Percentiles rank a stretch among this genome's conserved stretches.
These are phyloP conservation scores for Cordyceps tenuipes DNA, from an alignment of 2,329 filamentous ascomycete genomes.

Conservation along the genomic window DNA sequence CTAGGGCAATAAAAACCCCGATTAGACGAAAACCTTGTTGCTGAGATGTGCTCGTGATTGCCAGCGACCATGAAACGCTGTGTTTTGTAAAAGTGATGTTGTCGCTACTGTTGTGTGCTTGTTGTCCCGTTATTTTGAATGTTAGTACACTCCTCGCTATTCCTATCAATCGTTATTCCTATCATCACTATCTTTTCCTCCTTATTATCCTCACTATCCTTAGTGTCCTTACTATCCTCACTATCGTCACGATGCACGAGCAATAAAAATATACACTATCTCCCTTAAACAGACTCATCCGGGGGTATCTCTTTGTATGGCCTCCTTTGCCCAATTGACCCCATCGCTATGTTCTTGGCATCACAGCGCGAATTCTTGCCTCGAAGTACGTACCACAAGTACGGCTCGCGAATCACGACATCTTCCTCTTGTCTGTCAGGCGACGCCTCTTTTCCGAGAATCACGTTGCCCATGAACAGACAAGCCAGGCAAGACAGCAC, in stretches of 20 bases:
- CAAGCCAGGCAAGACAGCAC: slow-evolving; percentile 23
- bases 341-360: not conserved
- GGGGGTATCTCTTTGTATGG: not conserved
- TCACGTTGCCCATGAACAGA: slow-evolving; percentile 25
- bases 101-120: too few relatives aligned
- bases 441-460: slow-evolving; percentile 17
- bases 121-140: too few relatives aligned
- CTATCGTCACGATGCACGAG: too few relatives aligned
- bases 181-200: too few relatives aligned
- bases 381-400: slow-evolving; percentile 6
- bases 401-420: slow-evolving; percentile 5
- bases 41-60: not conserved
- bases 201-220: too few relatives aligned
- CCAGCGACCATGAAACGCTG: not conserved
- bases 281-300: not conserved
- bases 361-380: not conserved
- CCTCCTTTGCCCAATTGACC: not conserved
- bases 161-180: too few relatives aligned
- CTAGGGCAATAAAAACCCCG: slow-evolving; percentile 10
- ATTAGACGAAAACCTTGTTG: not conserved
- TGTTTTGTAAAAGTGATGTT: not conserved
- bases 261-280: too few relatives aligned
- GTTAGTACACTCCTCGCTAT: too few relatives aligned
- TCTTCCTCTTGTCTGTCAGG: not conserved
- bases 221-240: too few relatives aligned